Evolutionary conservation across 768 basidiomycete species (phyloP).

Genomic region (Agrocybe pediades): DNA sequence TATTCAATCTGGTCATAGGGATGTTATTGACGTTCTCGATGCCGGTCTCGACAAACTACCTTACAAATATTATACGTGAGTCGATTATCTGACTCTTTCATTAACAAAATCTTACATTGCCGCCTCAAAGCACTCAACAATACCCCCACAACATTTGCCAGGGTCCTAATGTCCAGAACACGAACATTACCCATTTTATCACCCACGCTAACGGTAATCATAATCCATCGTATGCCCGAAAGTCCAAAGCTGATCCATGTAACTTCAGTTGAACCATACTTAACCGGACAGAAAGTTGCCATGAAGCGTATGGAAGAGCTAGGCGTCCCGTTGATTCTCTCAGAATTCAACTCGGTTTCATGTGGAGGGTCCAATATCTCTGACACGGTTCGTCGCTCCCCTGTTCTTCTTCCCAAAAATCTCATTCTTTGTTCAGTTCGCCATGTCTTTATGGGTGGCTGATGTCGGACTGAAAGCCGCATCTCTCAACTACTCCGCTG

Average conservation of each 20-base stretch:
- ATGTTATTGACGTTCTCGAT: constrained; percentile 31
- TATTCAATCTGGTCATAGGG: constrained; percentile 26
- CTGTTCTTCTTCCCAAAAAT: not conserved
- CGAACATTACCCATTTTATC: not conserved
- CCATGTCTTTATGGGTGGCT: constrained; percentile 33
- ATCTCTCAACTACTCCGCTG: constrained; percentile 28
- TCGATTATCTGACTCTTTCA: not conserved
- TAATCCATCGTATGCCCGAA: too few species aligned
- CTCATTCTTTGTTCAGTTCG: constrained; percentile 25
- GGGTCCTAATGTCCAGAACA: not conserved
- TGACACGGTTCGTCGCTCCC: constrained; percentile 24
- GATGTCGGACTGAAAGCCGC: constrained; percentile 36
- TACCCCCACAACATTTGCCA: not conserved
- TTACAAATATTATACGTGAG: constrained; percentile 37
- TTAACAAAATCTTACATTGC: too few species aligned
- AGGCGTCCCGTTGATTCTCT: constrained; percentile 30
- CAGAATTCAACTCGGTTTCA: constrained; percentile 37
- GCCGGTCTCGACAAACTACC: constrained; percentile 30
- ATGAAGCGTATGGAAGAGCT: constrained; percentile 23
- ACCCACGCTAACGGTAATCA: not conserved
- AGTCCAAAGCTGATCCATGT: too few species aligned
- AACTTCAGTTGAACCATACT: not conserved
- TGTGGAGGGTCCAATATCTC: constrained; percentile 40
- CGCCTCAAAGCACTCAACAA: not conserved
- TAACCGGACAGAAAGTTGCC: constrained; percentile 31